These are phyloP conservation scores for Phytopythium litorale DNA, from an alignment of 352 stramenopile genomes.

Conservation along the genomic window DNA sequence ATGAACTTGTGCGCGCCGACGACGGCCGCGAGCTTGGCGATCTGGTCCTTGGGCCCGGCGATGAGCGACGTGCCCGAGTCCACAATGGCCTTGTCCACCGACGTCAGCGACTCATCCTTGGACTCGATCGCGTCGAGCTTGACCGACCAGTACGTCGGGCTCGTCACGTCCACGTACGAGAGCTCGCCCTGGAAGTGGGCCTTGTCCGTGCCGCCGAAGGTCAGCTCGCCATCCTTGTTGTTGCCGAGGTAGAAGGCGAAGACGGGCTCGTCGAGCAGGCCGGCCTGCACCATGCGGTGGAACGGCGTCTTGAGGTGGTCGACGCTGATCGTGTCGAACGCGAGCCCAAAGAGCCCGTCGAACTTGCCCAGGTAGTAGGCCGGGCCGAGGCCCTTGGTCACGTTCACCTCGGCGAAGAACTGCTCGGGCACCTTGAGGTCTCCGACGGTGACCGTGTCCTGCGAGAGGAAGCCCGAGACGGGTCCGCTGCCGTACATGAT, in stretches of 20 bases:
- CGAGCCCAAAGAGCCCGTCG: constrained; percentile 97
- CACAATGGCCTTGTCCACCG: constrained; percentile 88
- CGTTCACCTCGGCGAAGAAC: constrained; percentile 95
- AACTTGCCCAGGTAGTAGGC: constrained; percentile 96
- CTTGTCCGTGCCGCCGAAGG: constrained; percentile 79
- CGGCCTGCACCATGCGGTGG: constrained; percentile 90
- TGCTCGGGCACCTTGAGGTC: constrained; percentile 70
- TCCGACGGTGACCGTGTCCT: constrained; percentile 78
- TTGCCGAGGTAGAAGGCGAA: constrained; percentile 97
- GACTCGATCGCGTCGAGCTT: constrained; percentile 68
- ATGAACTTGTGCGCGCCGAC: constrained; percentile 92
- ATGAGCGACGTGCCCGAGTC: constrained; percentile 96
- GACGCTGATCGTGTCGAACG: constrained; percentile 93
- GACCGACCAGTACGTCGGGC: constrained; percentile 68
- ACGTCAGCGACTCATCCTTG: constrained; percentile 47
- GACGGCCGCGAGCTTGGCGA: constrained; percentile 79
- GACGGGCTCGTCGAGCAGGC: constrained; percentile 83
- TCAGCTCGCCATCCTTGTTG: constrained; percentile 72
- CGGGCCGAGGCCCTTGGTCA: constrained; percentile 93
- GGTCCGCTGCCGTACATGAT: constrained; percentile 95
- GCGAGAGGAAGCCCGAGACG: constrained; percentile 90
- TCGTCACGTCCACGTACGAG: constrained; percentile 82
- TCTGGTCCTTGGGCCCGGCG: constrained; percentile 87
- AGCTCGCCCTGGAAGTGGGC: constrained; percentile 94
- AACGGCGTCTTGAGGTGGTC: constrained; percentile 93